A percentile compares a stretch with the other conserved stretches of the same genome.
Evolutionary conservation across 169 alveolate genomes (phyloP).

Genomic region (Cryptosporidium meleagridis): DNA sequence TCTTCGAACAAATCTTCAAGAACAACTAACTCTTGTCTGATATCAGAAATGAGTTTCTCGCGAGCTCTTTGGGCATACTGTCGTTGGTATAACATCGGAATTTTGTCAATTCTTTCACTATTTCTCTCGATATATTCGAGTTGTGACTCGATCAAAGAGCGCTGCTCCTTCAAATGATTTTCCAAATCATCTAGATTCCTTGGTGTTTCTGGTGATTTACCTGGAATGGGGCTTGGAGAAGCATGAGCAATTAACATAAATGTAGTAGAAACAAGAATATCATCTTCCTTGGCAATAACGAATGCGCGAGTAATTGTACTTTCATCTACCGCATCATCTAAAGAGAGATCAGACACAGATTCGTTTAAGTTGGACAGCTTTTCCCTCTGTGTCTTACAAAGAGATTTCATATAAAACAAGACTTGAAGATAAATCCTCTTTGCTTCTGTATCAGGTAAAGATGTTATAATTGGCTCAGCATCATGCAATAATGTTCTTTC

Average conservation of each 20-base stretch:
- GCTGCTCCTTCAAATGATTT: background rate
- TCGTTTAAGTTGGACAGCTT: background rate
- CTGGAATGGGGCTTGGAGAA: conserved; percentile 56
- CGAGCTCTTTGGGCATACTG: conserved; percentile 24
- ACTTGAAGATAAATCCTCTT: conserved; percentile 44
- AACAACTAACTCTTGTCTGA: background rate
- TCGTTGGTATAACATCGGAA: conserved; percentile 23
- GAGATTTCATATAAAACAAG: conserved; percentile 4
- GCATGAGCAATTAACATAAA: conserved; percentile 62
- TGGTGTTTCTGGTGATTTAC: conserved; percentile 26
- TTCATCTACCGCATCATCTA: conserved; percentile 7
- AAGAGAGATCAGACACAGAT: conserved; percentile 4
- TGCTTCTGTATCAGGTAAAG: conserved; percentile 52
- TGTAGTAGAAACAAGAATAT: conserved; percentile 14
- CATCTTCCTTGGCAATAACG: conserved; percentile 56
- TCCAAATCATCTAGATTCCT: background rate
- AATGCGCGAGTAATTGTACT: conserved; percentile 15
- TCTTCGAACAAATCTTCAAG: background rate
- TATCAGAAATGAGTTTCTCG: background rate
- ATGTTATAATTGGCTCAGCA: conserved; percentile 5
- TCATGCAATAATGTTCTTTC: background rate
- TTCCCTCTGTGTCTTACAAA: conserved; percentile 27
- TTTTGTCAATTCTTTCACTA: conserved; percentile 23
- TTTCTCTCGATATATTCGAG: background rate
- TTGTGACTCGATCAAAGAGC: conserved; percentile 5